A percentile compares a stretch with the other conserved stretches of the same genome.
Conservation (phyloP, 306 rosid genomes). For the Begonia peltatifolia region DNA sequence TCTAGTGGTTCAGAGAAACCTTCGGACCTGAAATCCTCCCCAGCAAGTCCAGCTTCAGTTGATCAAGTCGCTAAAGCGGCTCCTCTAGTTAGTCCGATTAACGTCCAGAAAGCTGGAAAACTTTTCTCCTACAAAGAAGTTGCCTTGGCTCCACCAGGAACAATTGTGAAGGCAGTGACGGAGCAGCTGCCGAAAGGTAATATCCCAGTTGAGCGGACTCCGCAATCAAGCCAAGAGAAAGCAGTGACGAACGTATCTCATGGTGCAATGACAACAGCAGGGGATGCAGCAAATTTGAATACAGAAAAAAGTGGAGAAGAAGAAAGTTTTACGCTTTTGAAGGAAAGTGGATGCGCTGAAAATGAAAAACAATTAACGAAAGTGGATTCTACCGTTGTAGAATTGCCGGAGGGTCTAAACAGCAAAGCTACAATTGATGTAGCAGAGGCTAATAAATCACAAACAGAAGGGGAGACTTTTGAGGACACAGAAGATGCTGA, state of each 20-base stretch:
- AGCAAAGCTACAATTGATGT: conserved; percentile 12
- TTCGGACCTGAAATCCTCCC: conserved; percentile 58
- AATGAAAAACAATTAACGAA: conserved; percentile 19
- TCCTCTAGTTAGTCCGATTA: conserved; percentile 26
- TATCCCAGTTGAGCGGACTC: conserved; percentile 21
- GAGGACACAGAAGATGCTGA: conserved; percentile 27
- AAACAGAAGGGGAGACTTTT: conserved; percentile 13
- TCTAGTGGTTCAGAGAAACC: conserved; percentile 36
- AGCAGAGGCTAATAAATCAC: conserved; percentile 21
- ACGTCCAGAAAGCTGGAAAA: conserved; percentile 67
- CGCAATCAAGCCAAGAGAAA: conserved; percentile 23
- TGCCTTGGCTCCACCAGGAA: conserved; percentile 95
- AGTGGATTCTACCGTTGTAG: conserved; percentile 11
- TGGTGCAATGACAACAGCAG: conserved; percentile 16
- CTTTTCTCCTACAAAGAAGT: conserved; percentile 94
- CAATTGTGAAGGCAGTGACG: conserved; percentile 82
- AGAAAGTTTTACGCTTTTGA: conserved; percentile 10
- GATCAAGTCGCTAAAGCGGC: conserved; percentile 46
- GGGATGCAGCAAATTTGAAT: conserved; percentile 23
- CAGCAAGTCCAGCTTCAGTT: conserved; percentile 38
- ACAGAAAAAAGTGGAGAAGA: conserved; percentile 20
- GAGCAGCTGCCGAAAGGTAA: conserved; percentile 54
- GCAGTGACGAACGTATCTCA: conserved; percentile 20
- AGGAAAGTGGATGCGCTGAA: conserved; percentile 9
- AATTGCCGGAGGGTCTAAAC: conserved; percentile 18